Evolutionary conservation across 2,329 filamentous ascomycete species (phyloP).

Genomic region (Alternaria sp.): DNA sequence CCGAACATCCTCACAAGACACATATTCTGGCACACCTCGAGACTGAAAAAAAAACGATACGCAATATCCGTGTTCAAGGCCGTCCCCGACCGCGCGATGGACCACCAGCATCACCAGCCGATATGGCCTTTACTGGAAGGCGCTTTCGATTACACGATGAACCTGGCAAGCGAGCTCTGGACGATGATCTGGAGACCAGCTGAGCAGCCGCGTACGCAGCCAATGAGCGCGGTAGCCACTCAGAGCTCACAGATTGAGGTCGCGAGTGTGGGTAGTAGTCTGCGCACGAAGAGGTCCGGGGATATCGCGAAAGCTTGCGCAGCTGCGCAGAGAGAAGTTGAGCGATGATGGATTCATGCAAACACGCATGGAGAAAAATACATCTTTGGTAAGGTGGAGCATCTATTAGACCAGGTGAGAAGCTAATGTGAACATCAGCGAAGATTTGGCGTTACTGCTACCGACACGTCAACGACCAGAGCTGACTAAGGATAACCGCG

Average conservation of each 20-base stretch:
- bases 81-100: slow-evolving; percentile 6
- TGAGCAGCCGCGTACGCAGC: background rate
- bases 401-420: background rate
- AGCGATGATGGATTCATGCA: background rate
- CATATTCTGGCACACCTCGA: background rate
- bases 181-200: slow-evolving; percentile 16
- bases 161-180: slow-evolving; percentile 21
- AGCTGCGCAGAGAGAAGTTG: background rate
- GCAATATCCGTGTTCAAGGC: background rate
- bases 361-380: background rate
- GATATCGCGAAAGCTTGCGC: background rate
- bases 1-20: background rate
- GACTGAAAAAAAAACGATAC: background rate
- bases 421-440: background rate
- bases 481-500: background rate
- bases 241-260: background rate
- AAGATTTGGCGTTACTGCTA: background rate
- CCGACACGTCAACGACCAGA: background rate
- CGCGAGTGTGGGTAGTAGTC: background rate
- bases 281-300: background rate
- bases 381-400: background rate
- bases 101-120: slow-evolving; percentile 24
- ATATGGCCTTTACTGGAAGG: slow-evolving; percentile 26
- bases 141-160: slow-evolving; percentile 19
- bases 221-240: background rate